These are phyloP conservation scores for Sherardia arvensis DNA, from an alignment of 257 asterid species.

Conservation along the genomic window DNA sequence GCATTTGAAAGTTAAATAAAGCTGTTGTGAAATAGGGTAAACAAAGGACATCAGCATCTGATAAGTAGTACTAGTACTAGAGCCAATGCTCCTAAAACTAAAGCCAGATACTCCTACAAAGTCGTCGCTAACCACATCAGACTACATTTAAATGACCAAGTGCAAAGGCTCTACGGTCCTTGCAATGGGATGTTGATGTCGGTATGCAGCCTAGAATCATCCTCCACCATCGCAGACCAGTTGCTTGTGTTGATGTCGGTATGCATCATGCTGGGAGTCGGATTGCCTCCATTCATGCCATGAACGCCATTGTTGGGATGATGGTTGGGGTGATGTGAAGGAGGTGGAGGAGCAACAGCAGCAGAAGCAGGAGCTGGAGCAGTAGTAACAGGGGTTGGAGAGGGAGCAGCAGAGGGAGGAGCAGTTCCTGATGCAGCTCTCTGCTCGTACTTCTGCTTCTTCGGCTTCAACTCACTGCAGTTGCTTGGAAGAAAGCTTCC, in stretches of 20 bases:
- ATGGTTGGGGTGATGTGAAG: constrained; percentile 9
- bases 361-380: constrained; percentile 1
- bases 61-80: background rate
- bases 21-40: background rate
- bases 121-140: background rate
- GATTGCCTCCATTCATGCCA: constrained; percentile 13
- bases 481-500: constrained; percentile 72
- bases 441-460: constrained; percentile 44
- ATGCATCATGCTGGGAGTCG: constrained; percentile 17
- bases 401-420: constrained; percentile 5
- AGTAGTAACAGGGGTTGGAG: constrained; percentile 7
- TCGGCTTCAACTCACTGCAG: constrained; percentile 44
- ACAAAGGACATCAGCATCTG: constrained; percentile 1
- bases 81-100: background rate
- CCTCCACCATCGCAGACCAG: constrained; percentile 35
- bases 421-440: constrained; percentile 22
- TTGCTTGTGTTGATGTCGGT: constrained; percentile 31
- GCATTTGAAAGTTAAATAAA: background rate
- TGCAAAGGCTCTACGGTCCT: constrained; percentile 22
- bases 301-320: constrained; percentile 21
- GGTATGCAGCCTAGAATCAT: constrained; percentile 45
- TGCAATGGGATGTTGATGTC: constrained; percentile 67
- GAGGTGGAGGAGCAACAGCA: constrained; percentile 13
- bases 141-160: background rate
- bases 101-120: background rate